Base-by-base conservation (phyloP, 2,329 filamentous ascomycete genomes). In the Stagonosporopsis chrysanthemi region DNA sequence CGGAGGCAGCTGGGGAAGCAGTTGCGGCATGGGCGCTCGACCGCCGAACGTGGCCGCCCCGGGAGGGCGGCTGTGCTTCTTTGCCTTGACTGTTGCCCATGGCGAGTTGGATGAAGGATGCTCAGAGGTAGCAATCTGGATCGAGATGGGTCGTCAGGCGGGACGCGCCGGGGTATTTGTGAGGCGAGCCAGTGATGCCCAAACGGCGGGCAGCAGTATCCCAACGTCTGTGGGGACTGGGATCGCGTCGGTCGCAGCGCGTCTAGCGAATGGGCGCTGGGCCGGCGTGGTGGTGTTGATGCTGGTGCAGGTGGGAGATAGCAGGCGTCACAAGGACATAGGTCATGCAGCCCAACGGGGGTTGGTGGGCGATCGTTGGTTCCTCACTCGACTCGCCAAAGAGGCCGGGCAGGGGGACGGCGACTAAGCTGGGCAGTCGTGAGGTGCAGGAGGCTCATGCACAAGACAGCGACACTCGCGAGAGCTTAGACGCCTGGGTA, bases 31-130 rank as follows among this genome's bases (percentile, higher is more conserved):
- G 72, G 39, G 67, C 60, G 62, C 68, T 73, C 28, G 66, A 66
- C 28, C 72, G 72, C 31, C 74, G 72, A 38, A 71, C 70, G 24
- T 75, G 72, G 46, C 73, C 71, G 48, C 73, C 71, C 43, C 70
- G 62, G 35, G 72, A 61, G n/a, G 75, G 71, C n/a, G 75, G 71
- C 23, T 76, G 77, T 47, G 77, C 67, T 63, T 82, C 80, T 68
- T 80, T 82, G 58, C 74, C 79, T 55, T 80, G 78, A 68, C 75
- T 81, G 71, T 81, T 82, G 39, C 80, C 80, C 80, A 82, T 75
- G 49, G 61, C 55, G 62, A 47, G 43, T 46, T 48, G 40, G 39
- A 38, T 39, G 43, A 14, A 52, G 56, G 33, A 26, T 43, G 44
- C 48, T 51, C 48, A 56, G 17, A 31, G 36, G 58, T 52, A 47